These are phyloP conservation scores for Rossbeevera mucosa DNA, from an alignment of 768 basidiomycete species.

Conservation along the genomic window DNA sequence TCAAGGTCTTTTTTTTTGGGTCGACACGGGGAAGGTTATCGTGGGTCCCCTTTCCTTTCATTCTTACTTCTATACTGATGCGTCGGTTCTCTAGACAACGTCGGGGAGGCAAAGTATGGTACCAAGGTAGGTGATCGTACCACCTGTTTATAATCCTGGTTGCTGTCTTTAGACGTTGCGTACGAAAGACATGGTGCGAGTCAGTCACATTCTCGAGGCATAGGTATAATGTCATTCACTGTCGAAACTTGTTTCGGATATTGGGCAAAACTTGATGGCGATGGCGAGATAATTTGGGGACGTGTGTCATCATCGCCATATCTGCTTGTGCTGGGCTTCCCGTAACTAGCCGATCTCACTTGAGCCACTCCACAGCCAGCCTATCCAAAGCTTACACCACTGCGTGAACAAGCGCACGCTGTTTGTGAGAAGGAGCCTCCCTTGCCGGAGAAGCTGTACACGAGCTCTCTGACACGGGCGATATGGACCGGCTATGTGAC, in stretches of 20 bases:
- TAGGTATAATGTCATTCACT: neutral
- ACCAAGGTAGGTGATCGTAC: slow-evolving; percentile 29
- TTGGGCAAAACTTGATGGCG: slow-evolving; percentile 60
- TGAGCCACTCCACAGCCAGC: slow-evolving; percentile 13
- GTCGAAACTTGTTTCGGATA: slow-evolving; percentile 34
- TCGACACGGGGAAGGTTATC: slow-evolving; percentile 64
- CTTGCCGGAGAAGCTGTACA: slow-evolving; percentile 19
- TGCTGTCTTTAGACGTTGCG: neutral
- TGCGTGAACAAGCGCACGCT: slow-evolving; percentile 38
- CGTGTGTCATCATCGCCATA: slow-evolving; percentile 42
- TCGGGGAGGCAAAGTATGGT: slow-evolving; percentile 64
- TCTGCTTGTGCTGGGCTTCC: neutral
- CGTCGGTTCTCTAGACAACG: slow-evolving; percentile 48
- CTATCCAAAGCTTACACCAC: slow-evolving; percentile 50
- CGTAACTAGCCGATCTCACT: neutral
- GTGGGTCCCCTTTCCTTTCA: slow-evolving; percentile 6
- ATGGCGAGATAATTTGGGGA: slow-evolving; percentile 68
- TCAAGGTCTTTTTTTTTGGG: slow-evolving; percentile 62
- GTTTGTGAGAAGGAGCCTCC: slow-evolving; percentile 21
- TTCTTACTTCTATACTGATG: neutral
- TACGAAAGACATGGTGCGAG: slow-evolving; percentile 52
- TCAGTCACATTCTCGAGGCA: slow-evolving; percentile 28
- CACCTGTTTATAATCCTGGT: neutral
- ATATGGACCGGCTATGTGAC: slow-evolving; percentile 52
- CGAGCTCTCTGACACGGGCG: slow-evolving; percentile 57